These are phyloP conservation scores for Penicillium corylophilum DNA, from an alignment of 2,329 filamentous ascomycete species.

Conservation along the genomic window DNA sequence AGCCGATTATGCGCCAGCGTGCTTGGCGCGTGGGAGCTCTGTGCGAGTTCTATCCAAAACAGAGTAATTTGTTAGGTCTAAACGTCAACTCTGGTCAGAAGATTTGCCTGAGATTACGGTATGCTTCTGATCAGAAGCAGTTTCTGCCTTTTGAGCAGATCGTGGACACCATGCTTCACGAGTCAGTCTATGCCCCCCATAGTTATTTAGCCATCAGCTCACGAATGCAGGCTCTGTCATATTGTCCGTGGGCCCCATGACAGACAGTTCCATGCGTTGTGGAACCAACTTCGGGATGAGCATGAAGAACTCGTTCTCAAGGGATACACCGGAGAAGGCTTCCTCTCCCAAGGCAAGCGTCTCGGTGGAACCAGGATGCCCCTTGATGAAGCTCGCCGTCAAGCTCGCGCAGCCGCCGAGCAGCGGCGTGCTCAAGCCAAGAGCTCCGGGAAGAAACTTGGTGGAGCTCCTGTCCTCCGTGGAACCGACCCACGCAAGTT, in stretches of 20 bases:
- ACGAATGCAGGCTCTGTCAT: constrained; percentile 63
- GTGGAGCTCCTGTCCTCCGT: constrained; percentile 58
- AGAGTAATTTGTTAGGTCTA: constrained; percentile 73
- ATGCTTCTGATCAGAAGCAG: constrained; percentile 68
- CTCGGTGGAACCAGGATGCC: constrained; percentile 69
- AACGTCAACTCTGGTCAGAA: constrained; percentile 75
- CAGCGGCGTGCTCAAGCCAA: constrained; percentile 59
- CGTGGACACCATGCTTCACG: constrained; percentile 89
- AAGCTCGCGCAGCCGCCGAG: constrained; percentile 73
- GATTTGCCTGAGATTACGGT: constrained; percentile 79
- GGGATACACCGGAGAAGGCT: constrained; percentile 88
- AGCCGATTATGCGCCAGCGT: constrained; percentile 88
- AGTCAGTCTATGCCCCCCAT: constrained; percentile 46
- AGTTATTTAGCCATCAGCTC: constrained; percentile 1
- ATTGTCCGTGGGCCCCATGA: constrained; percentile 83
- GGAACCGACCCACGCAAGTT: constrained; percentile 69
- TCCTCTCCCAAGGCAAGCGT: constrained; percentile 71
- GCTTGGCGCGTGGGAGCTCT: constrained; percentile 77
- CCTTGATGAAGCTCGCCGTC: constrained; percentile 68
- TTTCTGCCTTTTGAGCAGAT: constrained; percentile 80
- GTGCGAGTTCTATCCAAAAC: constrained; percentile 78
- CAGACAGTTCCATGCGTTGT: constrained; percentile 75
- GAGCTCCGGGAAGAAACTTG: constrained; percentile 70
- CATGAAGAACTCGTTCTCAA: constrained; percentile 72
- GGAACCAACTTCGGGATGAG: constrained; percentile 87